Base-by-base conservation (phyloP, 495 filamentous ascomycete genomes). In the Annulohypoxylon maeteangense region DNA sequence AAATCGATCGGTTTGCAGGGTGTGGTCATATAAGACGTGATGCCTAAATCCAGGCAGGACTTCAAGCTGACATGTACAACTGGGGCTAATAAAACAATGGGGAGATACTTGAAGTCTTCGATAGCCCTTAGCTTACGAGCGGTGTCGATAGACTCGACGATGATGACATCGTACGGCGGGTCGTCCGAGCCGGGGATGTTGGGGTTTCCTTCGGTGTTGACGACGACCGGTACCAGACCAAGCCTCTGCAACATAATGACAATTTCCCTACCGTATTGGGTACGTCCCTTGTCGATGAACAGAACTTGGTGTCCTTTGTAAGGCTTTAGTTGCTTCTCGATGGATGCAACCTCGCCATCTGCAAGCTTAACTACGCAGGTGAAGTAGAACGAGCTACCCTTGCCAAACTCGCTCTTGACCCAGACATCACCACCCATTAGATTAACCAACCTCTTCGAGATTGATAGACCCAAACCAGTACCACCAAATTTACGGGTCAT, bases 21-120 rank as follows among this genome's bases (percentile, higher is more conserved):
- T 12, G 94, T 98, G 12, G 95, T 99, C 95, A 99, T 98, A 79
- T 98, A 98, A 48, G 93, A 97, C 22, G 94, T 95, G 72, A 99
- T 98, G 68, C 95, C 95, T 45, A 98, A 87, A 79, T 99, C 96
- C 53, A 99, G 85, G 45, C 95, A 95, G 18, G 93, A 93, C 82
- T 97, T 98, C 75, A 99, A 85, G 78, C 90, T 96, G 54, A 99
- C 92, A 65, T 93, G 92, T 14, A 99, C 93, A 48, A 93, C 84
- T 8, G 96, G 96, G 56, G 93, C 95, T 36, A 99, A 82, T 42
- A 99, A 86, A 44, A 99, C 94, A 59, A 99, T 94, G 0, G 95
- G 95, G 55, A 98, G 95, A 75, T 97, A 98, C 81, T 97, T 98
- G 84, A 98, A 96, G 75, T 95, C 93, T 70, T 98, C 96, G 64